Evolutionary conservation across 768 basidiomycete genomes (phyloP), one percentile per base, ranked within the genome.

Genomic region (Termitomyces sp.): DNA sequence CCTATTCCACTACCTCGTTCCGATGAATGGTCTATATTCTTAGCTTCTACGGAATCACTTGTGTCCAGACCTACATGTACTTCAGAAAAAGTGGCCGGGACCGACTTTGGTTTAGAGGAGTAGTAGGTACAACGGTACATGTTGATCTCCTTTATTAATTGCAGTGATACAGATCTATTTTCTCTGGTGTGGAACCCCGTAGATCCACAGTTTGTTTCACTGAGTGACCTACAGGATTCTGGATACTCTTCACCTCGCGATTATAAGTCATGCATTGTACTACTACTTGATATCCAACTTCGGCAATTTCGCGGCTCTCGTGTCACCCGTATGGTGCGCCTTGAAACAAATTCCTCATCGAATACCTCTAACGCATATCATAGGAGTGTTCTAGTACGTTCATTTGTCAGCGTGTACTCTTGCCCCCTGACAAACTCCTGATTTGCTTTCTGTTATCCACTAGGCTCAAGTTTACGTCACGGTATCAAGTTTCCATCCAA

Each of bases 11-110:
- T 10, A n/a, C 12, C 19, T 34, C 19, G n/a, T 21, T 21, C 11
- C 17, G 34, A 34, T 14, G 32, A 48, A 34, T 14, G 19, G 1
- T 14, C 23, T n/a, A 51, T 51, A 51, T 42, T 29, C 2, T 41
- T 25, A 83, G 82, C 29, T 58, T 63, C 38, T 63, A 60, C 12
- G 62, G 62, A 12, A 60, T 63, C n/a, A 60, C 62, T 34, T 62
- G 61, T 40, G 56, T 62, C 6, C 61, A 62, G 44, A 59, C 45
- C 16, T 62, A 59, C 53, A 57, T 55, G 42, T 62, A 59, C 37
- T 57, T 19, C 38, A 62, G 27, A 32, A 51, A 54, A 23, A 53
- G 21, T 42, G 47, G 11, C 14, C 53, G 40, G 31, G 61, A 62
- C 19, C 25, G 46, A 21, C 5, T 5, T 21, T 59, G 58, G 32